Evolutionary conservation across 305 asterid genomes (phyloP), one percentile per base, ranked within the genome.

Genomic region (Monarda citriodora): DNA sequence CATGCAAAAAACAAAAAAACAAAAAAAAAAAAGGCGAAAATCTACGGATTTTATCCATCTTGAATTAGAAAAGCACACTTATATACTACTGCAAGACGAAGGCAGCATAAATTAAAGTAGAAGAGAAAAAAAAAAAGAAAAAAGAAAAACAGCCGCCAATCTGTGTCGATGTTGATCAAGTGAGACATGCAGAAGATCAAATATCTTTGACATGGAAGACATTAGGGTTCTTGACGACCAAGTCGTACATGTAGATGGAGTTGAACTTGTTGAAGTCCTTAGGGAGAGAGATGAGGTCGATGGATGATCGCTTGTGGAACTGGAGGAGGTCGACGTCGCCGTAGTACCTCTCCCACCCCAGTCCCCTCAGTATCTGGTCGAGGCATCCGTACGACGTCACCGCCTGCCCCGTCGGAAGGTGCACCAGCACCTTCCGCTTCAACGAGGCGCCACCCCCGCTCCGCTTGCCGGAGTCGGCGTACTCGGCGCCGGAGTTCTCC

Each of bases 281-380:
- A 3, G 98, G 98, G 50, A 91, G 74, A 1, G 98, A 91, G 42
- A 91, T 91, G 38, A 91, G 89, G 44, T 91, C 98, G 20, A 84
- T 91, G 50, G 96, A 86, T 15, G 90, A 79, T 6, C 25, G 84
- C 9, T 84, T 91, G 82, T 91, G 98, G 83, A 80, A 91, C 36
- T 91, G 96, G 65, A 68, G 52, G 57, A 84, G 90, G 41, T 84
- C 95, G 20, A 78, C 74, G 53, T 88, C 95, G 1, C 92, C 85
- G 15, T 82, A 81, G 49, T 88, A 91, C 76, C 92, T 78, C 73
- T 86, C 98, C 98, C 98, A 88, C 1, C 96, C 98, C 41, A 91
- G 70, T 16, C 70, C 86, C 23, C 48, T 68, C 15, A 91, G 67
- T 26, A 91, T 81, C 32, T 70, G 69, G 73, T 91, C 98, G 11